Base-by-base conservation (phyloP, 352 stramenopile genomes). In the Lagenidium sp. region DNA sequence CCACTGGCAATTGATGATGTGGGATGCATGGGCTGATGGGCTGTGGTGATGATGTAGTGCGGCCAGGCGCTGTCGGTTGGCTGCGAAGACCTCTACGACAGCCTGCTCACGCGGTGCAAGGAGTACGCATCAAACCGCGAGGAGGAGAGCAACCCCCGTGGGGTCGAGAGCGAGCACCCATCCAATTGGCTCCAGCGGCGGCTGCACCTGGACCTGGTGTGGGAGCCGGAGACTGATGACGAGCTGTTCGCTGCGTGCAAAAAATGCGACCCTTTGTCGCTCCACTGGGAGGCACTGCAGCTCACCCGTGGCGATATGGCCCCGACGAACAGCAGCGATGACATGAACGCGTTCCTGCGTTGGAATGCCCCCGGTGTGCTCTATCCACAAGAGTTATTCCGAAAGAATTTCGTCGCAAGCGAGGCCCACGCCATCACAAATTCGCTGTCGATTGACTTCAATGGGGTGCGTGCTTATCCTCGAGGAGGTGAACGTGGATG, bases 181-280 rank as follows among this genome's bases (percentile, higher is more conserved):
- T 65, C 68, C 16, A 83, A 63, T 11, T 91, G 79, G 79, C 57
- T 83, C n/a, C 66, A 78, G 35, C 65, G 75, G 29, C 75, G 79
- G 2, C 46, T 91, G 42, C 75, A 78, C 19, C 46, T 88, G 16
- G 64, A 85, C 25, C 40, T 91, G 32, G 52, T 88, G 1, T 85
- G 66, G 63, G 70, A 76, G 23, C 68, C 75, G 0, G 75, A 88
- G 30, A 73, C 47, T 18, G 64, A 84, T 0, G 60, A 85, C 12
- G 63, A 87, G 4, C 31, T 81, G 4, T 36, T 57, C 7, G 29
- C 64, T 8, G 57, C 77, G n/a, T 86, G 73, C 60, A 77, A 81
- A 24, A 65, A 68, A 3, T 68, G 65, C 32, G 79, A 92, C 40
- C 49, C 63, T 11, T 44, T 92, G 18, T 62, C 74, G 16, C 53